Conservation (phyloP, 1,139 yeast species). For the Kurtzmaniella quercitrusa region DNA sequence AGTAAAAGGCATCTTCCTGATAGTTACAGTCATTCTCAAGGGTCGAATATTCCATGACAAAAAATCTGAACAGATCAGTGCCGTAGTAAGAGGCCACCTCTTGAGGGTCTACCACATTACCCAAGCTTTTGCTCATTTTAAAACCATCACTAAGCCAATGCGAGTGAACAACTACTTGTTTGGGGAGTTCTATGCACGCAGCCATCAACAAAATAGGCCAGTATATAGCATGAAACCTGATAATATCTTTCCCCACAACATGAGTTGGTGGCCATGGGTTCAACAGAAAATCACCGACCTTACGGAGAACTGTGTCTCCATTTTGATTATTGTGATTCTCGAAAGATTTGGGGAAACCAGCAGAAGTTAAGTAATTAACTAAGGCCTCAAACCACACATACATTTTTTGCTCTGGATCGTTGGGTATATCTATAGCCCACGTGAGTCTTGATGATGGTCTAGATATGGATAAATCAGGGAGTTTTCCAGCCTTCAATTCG, state of each 20-base stretch:
- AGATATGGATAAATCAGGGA: conserved; percentile 76
- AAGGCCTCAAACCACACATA: conserved; percentile 98
- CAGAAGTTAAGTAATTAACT: conserved; percentile 74
- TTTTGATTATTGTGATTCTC: not conserved
- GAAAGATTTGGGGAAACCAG: conserved; percentile 43
- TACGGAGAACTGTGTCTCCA: not conserved
- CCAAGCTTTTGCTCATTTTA: conserved; percentile 90
- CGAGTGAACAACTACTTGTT: conserved; percentile 79
- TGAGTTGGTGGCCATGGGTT: conserved; percentile 66
- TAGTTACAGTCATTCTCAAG: conserved; percentile 78
- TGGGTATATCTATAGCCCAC: conserved; percentile 94
- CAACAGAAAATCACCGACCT: conserved; percentile 4
- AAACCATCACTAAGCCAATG: conserved; percentile 91
- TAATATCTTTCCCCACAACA: conserved; percentile 87
- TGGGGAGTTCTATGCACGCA: conserved; percentile 66
- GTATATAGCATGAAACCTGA: conserved; percentile 81
- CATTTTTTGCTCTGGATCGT: conserved; percentile 70
- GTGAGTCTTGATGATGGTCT: conserved; percentile 71
- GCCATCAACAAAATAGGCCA: conserved; percentile 96
- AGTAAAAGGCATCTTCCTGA: conserved; percentile 52
- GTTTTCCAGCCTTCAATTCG: conserved; percentile 47
- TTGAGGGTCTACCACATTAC: conserved; percentile 94
- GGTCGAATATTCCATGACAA: conserved; percentile 71
- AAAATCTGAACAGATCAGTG: conserved; percentile 71
- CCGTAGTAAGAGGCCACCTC: conserved; percentile 60